These are phyloP conservation scores for Setaria viridis DNA, from an alignment of 202 grass and related monocot genomes.

Conservation along the genomic window DNA sequence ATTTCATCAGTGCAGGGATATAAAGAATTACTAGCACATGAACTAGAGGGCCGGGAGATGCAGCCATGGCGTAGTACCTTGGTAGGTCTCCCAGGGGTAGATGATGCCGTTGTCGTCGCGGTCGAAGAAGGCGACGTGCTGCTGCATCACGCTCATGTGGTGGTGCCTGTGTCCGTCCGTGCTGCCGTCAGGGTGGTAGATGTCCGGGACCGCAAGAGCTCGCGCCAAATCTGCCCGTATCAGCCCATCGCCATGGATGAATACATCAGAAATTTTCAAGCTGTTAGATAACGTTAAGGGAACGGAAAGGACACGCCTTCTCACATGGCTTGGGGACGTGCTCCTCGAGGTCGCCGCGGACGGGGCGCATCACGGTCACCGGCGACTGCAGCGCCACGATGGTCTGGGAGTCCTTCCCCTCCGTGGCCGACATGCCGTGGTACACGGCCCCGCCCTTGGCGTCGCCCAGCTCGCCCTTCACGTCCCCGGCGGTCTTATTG, in stretches of 20 bases:
- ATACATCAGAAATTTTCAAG: too few relatives aligned
- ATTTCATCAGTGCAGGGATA: too few relatives aligned
- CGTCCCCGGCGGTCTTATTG: neutral
- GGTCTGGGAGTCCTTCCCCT: slow-evolving; percentile 63
- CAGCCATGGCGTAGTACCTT: slow-evolving; percentile 36
- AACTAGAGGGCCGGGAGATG: neutral
- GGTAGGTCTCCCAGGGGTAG: slow-evolving; percentile 85
- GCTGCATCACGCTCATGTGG: slow-evolving; percentile 76
- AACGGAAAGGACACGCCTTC: neutral
- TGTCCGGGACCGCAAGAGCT: slow-evolving; percentile 70
- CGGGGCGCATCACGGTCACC: slow-evolving; percentile 65
- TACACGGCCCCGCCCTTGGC: neutral
- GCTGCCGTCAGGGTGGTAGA: slow-evolving; percentile 81
- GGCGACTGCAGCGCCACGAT: slow-evolving; percentile 78
- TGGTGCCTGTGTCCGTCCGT: slow-evolving; percentile 57
- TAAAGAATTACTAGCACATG: neutral
- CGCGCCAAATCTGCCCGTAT: slow-evolving; percentile 63
- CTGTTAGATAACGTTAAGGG: too few relatives aligned
- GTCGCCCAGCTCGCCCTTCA: neutral
- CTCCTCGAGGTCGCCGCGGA: slow-evolving; percentile 83
- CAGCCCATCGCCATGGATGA: neutral
- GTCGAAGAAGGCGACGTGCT: slow-evolving; percentile 95
- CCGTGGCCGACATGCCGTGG: neutral
- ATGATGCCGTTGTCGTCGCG: slow-evolving; percentile 78
- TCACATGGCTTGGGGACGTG: slow-evolving; percentile 81